A percentile compares a stretch with the other conserved stretches of the same genome.
Evolutionary conservation across 2,329 filamentous ascomycete genomes (phyloP).

Genomic region (Fusarium circinatum): DNA sequence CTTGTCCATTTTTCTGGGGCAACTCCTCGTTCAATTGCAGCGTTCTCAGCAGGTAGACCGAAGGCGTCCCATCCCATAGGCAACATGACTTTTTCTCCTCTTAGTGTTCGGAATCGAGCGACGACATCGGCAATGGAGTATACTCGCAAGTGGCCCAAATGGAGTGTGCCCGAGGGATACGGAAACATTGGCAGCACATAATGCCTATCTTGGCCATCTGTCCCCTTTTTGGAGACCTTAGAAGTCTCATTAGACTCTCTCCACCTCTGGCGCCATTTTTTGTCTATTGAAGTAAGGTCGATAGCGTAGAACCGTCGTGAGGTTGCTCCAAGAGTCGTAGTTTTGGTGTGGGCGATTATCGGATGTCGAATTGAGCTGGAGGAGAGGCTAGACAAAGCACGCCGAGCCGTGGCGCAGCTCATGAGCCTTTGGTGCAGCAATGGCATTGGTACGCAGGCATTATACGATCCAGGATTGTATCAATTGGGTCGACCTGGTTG

Average conservation of each 20-base stretch:
- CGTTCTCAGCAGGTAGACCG: conserved; percentile 90
- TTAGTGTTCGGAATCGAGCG: conserved; percentile 78
- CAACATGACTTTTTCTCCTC: conserved; percentile 79
- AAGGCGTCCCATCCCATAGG: conserved; percentile 98
- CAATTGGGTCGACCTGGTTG: conserved; percentile 1
- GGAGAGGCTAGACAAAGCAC: conserved; percentile 16
- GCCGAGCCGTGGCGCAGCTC: conserved; percentile 38
- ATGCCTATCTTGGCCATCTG: conserved; percentile 51
- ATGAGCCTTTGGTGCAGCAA: conserved; percentile 45
- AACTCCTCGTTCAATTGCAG: conserved; percentile 83
- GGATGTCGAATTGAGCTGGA: conserved; percentile 22
- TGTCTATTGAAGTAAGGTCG: conserved; percentile 57
- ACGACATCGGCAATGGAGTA: conserved; percentile 92
- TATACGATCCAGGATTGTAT: conserved; percentile 39
- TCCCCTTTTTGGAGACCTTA: conserved; percentile 18
- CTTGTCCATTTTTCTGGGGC: conserved; percentile 83
- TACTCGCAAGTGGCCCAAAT: conserved; percentile 87
- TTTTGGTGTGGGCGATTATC: conserved; percentile 13
- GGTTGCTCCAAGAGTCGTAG: conserved; percentile 3
- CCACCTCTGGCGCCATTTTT: conserved; percentile 65
- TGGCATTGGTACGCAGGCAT: conserved; percentile 46
- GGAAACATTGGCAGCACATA: conserved; percentile 94
- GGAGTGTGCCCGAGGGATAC: conserved; percentile 87
- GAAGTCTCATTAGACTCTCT: conserved; percentile 16
- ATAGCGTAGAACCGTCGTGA: conserved; percentile 54